phyloP scores from a whole-genome alignment of 345 rosid genomes.

The Euclidium syriacum region DNA sequence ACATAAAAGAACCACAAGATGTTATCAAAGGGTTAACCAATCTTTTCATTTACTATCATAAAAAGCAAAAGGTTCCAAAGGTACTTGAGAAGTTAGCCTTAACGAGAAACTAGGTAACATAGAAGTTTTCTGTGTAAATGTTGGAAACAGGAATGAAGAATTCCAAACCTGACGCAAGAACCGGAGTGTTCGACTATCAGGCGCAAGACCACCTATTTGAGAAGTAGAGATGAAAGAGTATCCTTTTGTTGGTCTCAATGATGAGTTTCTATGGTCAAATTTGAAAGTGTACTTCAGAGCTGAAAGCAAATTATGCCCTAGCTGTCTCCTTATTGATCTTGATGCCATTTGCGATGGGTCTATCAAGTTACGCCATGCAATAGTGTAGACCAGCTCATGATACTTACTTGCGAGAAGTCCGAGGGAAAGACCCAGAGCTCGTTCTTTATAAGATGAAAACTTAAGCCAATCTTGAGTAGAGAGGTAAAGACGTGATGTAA shows the following conservation, averaged over 20 bases:
- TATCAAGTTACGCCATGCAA: constrained; percentile 73
- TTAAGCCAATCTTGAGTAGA: constrained; percentile 81
- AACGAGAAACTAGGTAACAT: not conserved
- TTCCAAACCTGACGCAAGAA: constrained; percentile 78
- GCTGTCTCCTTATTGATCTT: constrained; percentile 69
- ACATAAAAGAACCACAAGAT: constrained; percentile 5
- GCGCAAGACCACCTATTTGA: constrained; percentile 82
- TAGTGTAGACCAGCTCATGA: constrained; percentile 66
- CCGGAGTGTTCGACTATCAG: constrained; percentile 67
- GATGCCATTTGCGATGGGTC: constrained; percentile 82
- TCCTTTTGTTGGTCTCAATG: constrained; percentile 74
- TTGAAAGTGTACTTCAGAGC: constrained; percentile 69
- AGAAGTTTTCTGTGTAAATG: not conserved
- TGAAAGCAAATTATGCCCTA: constrained; percentile 78
- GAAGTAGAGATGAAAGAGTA: constrained; percentile 72
- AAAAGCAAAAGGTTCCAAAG: not conserved
- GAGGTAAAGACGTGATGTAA: constrained; percentile 59
- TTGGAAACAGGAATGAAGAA: not conserved
- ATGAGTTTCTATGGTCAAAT: constrained; percentile 73
- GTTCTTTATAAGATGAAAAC: constrained; percentile 82
- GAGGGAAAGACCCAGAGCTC: constrained; percentile 66
- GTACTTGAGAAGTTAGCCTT: not conserved
- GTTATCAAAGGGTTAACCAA: constrained; percentile 4
- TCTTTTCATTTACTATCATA: not conserved
- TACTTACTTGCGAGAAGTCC: constrained; percentile 58